phyloP scores from a whole-genome alignment of 2,329 filamentous ascomycete genomes.

The Cryphonectria parasitica region DNA sequence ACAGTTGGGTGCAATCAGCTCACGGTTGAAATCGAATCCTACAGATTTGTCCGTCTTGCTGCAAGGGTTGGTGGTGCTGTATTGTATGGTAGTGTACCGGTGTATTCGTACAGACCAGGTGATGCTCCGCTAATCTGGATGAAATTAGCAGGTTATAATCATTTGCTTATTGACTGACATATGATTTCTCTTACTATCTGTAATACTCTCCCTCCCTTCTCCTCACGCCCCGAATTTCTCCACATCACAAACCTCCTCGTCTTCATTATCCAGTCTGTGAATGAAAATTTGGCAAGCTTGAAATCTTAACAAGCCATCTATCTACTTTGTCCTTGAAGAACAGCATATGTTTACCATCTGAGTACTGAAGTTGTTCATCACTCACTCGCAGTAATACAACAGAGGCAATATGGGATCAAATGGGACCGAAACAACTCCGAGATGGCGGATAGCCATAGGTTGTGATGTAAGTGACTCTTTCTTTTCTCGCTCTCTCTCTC shows the following conservation, averaged over 20 bases:
- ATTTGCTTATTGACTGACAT: background rate
- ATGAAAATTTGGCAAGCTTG: background rate
- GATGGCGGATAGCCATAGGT: slow-evolving; percentile 58
- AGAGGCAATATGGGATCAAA: slow-evolving; percentile 17
- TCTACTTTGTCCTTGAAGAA: background rate
- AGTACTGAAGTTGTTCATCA: background rate
- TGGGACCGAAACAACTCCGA: slow-evolving; percentile 38
- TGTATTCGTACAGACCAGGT: background rate
- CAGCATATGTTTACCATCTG: background rate
- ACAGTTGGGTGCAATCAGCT: background rate
- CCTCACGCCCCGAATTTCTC: background rate
- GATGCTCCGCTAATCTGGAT: slow-evolving; percentile 1
- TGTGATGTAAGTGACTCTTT: slow-evolving; percentile 51
- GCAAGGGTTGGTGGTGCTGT: background rate
- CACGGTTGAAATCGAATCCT: background rate
- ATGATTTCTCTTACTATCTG: background rate
- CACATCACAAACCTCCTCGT: background rate
- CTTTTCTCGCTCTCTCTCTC: background rate
- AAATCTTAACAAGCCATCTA: background rate
- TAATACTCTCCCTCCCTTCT: background rate
- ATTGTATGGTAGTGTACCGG: background rate
- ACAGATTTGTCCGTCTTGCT: background rate
- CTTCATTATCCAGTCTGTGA: background rate
- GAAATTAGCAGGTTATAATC: background rate
- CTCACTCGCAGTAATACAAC: background rate